Evolutionary conservation across 1,284 basidiomycete species (phyloP).

Genomic region (Ustilago loliicola): DNA sequence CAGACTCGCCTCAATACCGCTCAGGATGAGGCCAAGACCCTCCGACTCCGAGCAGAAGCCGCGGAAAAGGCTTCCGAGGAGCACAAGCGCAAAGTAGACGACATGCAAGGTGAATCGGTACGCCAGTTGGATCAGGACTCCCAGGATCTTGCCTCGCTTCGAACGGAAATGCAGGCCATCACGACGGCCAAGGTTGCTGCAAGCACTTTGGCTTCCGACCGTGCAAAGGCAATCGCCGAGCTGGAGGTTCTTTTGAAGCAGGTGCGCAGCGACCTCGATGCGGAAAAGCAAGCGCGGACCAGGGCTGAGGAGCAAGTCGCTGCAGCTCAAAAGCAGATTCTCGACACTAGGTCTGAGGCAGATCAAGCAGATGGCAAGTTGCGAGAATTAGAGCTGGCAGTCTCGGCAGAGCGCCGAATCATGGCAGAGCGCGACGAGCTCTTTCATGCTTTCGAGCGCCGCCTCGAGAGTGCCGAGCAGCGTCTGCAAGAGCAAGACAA

Average conservation of each 20-base stretch:
- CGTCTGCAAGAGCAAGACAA: slow-evolving; percentile 65
- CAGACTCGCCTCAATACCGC: slow-evolving; percentile 24
- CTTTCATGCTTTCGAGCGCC: slow-evolving; percentile 57
- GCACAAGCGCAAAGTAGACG: slow-evolving; percentile 29
- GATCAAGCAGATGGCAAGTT: slow-evolving; percentile 31
- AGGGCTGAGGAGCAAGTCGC: slow-evolving; percentile 11
- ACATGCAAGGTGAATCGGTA: slow-evolving; percentile 8
- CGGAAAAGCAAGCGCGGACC: slow-evolving; percentile 7
- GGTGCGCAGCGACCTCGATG: slow-evolving; percentile 12
- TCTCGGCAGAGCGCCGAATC: slow-evolving; percentile 57
- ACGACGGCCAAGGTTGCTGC: slow-evolving; percentile 5
- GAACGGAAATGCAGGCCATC: slow-evolving; percentile 16
- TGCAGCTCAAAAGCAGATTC: slow-evolving; percentile 6
- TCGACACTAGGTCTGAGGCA: slow-evolving; percentile 12
- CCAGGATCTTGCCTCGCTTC: slow-evolving; percentile 28
- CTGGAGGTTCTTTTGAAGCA: slow-evolving; percentile 24
- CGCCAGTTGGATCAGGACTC: slow-evolving; percentile 17
- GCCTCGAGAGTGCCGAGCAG: slow-evolving; percentile 59
- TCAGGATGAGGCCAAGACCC: slow-evolving; percentile 20
- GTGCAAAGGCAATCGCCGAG: slow-evolving; percentile 22
- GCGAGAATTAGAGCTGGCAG: slow-evolving; percentile 56
- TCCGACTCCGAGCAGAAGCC: slow-evolving; percentile 24
- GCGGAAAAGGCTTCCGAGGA: slow-evolving; percentile 32
- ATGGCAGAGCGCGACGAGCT: slow-evolving; percentile 60
- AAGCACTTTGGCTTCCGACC: slow-evolving; percentile 14